Evolutionary conservation across 1,139 yeast genomes (phyloP), one percentile per base, ranked within the genome.

Genomic region (Yarrowia galli): DNA sequence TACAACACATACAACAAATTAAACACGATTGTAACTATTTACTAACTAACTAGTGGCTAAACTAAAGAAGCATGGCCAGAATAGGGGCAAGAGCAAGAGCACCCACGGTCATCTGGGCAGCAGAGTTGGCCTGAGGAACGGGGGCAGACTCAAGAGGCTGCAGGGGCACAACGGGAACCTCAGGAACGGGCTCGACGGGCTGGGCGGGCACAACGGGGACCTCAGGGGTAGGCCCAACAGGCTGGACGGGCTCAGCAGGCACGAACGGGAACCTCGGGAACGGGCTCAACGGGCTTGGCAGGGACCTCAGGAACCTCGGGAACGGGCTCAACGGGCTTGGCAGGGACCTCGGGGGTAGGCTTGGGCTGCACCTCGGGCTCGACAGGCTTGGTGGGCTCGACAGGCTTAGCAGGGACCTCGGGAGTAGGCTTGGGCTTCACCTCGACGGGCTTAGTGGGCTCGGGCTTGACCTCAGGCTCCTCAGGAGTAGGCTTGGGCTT

Each of bases 111-210:
- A 40, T 40, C 36, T 23, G 25, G 4, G 46, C 18, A 25, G 61
- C 61, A 40, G 61, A 16, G 61, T 54, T 54, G 38, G 61, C 61
- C 61, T 40, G 61, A 15, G 61, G 61, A 12, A 13, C 46, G 46
- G 60, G 58, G 20, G 4, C n/a, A 22, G n/a, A n/a, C n/a, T n/a
- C n/a, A n/a, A n/a, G 22, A 13, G 48, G 48, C 35, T 16, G 16
- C 4, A 10, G 16, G 22, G 35, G 20, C 20, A 8, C 36, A 5
- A 10, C 10, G 18, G 56, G 40, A 3, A 13, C 18, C 51, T 46
- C 51, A 15, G 23, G 16, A 18, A 35, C 32, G 10, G 25, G 22
- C 38, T n/a, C 35, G 15, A n/a, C 36, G 12, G 48, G 48, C 35
- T 16, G 16, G 8, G 5, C 22, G 22, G 35, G 20, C 20, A 8